Evolutionary conservation across 306 rosid species (phyloP).

Genomic region (Cucurbita maxima): DNA sequence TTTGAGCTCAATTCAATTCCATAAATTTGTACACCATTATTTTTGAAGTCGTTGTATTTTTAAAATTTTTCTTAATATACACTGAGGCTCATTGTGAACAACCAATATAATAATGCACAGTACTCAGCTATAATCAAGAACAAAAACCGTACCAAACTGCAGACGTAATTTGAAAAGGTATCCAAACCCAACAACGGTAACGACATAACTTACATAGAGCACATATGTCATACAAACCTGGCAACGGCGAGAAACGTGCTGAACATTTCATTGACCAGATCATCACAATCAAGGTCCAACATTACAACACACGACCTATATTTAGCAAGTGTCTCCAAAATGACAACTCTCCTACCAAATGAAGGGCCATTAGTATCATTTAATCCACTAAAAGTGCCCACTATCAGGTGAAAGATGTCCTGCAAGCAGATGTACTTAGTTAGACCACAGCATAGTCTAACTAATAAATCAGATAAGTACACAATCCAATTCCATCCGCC

Average conservation of each 20-base stretch:
- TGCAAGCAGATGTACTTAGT: conserved; percentile 30
- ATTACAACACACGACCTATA: conserved; percentile 98
- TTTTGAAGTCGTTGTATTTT: background rate
- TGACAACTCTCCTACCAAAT: conserved; percentile 86
- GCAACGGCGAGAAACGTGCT: conserved; percentile 68
- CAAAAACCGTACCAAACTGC: background rate
- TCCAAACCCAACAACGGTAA: background rate
- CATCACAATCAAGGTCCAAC: conserved; percentile 97
- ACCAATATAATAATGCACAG: background rate
- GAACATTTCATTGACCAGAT: conserved; percentile 87
- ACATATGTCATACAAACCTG: conserved; percentile 39
- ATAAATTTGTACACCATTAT: background rate
- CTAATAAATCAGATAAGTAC: conserved; percentile 5
- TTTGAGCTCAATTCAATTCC: background rate
- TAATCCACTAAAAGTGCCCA: conserved; percentile 78
- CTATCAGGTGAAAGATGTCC: conserved; percentile 84
- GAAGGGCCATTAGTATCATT: conserved; percentile 84
- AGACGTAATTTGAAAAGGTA: background rate
- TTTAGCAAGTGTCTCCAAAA: conserved; percentile 93
- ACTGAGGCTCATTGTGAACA: background rate
- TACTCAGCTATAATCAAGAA: background rate
- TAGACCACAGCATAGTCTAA: conserved; percentile 12
- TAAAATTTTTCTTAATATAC: background rate
- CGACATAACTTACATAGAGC: background rate
- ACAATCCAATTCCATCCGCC: conserved; percentile 8